A percentile compares a stretch with the other conserved stretches of the same genome.
phyloP scores from a whole-genome alignment of 441 rosid species.

The Theobroma grandiflorum region DNA sequence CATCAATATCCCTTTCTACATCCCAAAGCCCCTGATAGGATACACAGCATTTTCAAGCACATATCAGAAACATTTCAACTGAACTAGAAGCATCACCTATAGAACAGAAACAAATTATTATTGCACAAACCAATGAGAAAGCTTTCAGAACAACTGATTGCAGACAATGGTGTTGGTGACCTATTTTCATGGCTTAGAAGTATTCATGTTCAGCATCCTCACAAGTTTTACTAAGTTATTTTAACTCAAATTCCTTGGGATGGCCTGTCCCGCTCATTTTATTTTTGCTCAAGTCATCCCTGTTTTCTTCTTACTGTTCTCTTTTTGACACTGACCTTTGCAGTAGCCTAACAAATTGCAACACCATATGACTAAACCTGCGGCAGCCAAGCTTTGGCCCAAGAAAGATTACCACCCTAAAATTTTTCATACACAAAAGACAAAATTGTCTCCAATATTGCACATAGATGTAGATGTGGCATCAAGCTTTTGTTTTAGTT shows the following conservation, averaged over 20 bases:
- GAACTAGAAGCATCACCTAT: conserved; percentile 1
- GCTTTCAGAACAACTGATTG: neutral
- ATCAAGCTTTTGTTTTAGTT: conserved; percentile 4
- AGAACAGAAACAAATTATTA: conserved; percentile 1
- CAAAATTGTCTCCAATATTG: neutral
- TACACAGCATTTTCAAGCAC: neutral
- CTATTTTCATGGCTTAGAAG: neutral
- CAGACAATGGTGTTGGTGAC: neutral
- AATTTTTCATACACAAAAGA: neutral
- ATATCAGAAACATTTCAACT: conserved; percentile 6
- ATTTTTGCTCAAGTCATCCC: no score
- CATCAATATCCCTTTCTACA: conserved; percentile 60
- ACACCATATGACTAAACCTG: neutral
- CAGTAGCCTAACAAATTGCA: no score
- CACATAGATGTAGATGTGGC: neutral
- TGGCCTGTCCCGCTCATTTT: no score
- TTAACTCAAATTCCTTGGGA: neutral
- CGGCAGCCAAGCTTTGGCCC: neutral
- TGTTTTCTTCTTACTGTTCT: no score
- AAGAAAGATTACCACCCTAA: neutral
- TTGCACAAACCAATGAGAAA: neutral
- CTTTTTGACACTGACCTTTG: no score
- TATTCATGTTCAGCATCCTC: neutral
- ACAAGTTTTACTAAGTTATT: neutral
- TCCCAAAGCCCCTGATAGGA: conserved; percentile 81